Conservation (phyloP, 306 rosid genomes). For the Crotalaria pallida region DNA sequence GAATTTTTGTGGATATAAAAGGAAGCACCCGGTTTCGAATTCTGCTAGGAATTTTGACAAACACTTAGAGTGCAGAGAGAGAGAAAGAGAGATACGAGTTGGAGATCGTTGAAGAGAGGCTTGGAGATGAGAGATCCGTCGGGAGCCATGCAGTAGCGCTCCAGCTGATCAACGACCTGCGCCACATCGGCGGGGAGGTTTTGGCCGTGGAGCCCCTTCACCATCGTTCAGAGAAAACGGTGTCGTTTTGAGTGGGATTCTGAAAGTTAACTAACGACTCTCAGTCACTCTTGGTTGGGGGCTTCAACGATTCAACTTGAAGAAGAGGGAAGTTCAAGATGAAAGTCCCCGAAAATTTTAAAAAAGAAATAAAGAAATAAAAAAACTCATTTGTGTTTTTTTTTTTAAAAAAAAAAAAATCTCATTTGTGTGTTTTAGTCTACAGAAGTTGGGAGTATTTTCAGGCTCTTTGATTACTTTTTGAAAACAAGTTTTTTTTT, state of each 20-base stretch:
- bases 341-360: too few species aligned
- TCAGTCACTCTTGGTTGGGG: not conserved
- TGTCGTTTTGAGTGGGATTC: conserved; percentile 18
- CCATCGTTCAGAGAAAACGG: conserved; percentile 43
- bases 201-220: conserved; percentile 68
- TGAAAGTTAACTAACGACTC: not conserved
- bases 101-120: conserved; percentile 71
- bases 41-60: conserved; percentile 8
- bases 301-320: not conserved
- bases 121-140: conserved; percentile 89
- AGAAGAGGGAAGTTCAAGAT: not conserved
- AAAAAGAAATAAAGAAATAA: too few species aligned
- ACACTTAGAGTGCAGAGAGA: conserved; percentile 4
- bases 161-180: conserved; percentile 75
- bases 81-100: conserved; percentile 43
- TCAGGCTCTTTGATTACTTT: too few species aligned
- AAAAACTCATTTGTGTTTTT: too few species aligned
- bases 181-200: conserved; percentile 65
- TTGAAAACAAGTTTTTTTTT: too few species aligned
- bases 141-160: conserved; percentile 91
- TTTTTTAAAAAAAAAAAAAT: too few species aligned
- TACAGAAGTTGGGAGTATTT: too few species aligned
- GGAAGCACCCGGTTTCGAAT: not conserved
- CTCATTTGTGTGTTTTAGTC: too few species aligned
- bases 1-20: not conserved